Conservation (phyloP, 352 stramenopile genomes). For the Globisporangium spiculum region DNA sequence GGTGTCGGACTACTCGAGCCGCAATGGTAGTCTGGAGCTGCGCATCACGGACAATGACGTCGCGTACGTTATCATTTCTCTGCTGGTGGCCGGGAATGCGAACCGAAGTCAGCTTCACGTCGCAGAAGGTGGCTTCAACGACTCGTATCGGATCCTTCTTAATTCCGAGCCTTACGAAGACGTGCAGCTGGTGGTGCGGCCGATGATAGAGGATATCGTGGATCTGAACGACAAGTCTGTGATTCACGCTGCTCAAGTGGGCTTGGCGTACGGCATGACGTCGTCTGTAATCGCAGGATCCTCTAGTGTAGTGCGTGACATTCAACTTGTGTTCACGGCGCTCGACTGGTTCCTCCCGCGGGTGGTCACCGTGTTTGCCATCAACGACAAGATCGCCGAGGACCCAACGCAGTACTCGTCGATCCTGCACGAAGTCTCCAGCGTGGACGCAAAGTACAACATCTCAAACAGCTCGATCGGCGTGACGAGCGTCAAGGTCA, state of each 20-base stretch:
- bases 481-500: slow-evolving; percentile 37
- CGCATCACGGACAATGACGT: slow-evolving; percentile 65
- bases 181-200: slow-evolving; percentile 40
- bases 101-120: slow-evolving; percentile 44
- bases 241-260: slow-evolving; percentile 30
- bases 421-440: slow-evolving; percentile 41
- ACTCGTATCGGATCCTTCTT: slow-evolving; percentile 61
- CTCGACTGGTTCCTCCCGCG: slow-evolving; percentile 49
- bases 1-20: slow-evolving; percentile 27
- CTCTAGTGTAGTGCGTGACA: slow-evolving; percentile 13
- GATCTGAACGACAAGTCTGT: slow-evolving; percentile 30
- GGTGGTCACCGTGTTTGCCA: slow-evolving; percentile 50
- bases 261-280: slow-evolving; percentile 16
- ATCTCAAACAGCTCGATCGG: slow-evolving; percentile 51
- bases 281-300: slow-evolving; percentile 13
- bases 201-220: slow-evolving; percentile 41
- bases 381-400: slow-evolving; percentile 62
- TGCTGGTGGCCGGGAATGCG: slow-evolving; percentile 21
- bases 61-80: slow-evolving; percentile 60
- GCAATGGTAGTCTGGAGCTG: slow-evolving; percentile 28
- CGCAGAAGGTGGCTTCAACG: slow-evolving; percentile 74
- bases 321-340: slow-evolving; percentile 61
- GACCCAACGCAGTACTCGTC: slow-evolving; percentile 52
- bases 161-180: slow-evolving; percentile 65
- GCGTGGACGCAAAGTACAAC: slow-evolving; percentile 59